Percentiles rank a stretch among this genome's conserved stretches.
These are phyloP conservation scores for Picea glauca DNA, from an alignment of 75 land plant species.

Conservation along the genomic window DNA sequence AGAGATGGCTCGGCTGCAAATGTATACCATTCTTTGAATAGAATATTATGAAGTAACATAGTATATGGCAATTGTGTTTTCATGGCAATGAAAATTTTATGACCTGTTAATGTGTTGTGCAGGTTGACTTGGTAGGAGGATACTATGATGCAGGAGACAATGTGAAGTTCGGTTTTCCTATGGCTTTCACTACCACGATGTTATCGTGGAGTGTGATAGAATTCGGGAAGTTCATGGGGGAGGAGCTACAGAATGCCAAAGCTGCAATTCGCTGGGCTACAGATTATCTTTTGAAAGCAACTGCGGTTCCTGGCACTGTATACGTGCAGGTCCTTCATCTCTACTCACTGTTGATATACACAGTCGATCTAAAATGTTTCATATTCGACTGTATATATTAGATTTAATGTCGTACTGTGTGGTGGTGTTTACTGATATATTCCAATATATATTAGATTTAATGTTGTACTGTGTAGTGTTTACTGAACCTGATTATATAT, in stretches of 20 bases:
- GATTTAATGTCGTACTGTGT: too few species aligned
- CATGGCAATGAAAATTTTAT: too few species aligned
- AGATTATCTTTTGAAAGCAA: slow-evolving; percentile 13
- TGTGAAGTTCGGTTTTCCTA: slow-evolving; percentile 86
- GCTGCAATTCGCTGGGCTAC: slow-evolving; percentile 13
- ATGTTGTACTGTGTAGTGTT: too few species aligned
- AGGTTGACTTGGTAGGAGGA: slow-evolving; percentile 64
- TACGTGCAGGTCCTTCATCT: slow-evolving; percentile 16
- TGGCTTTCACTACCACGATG: slow-evolving; percentile 85
- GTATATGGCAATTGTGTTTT: too few species aligned
- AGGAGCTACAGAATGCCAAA: slow-evolving; percentile 15
- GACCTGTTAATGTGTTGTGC: neutral
- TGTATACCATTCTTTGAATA: neutral
- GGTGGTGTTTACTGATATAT: too few species aligned
- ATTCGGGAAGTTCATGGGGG: slow-evolving; percentile 27
- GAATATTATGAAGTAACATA: too few species aligned
- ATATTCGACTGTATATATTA: too few species aligned
- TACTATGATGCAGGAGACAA: slow-evolving; percentile 95
- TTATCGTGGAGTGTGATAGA: slow-evolving; percentile 97
- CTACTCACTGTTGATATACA: neutral
- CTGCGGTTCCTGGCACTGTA: slow-evolving; percentile 7
- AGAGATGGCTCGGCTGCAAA: slow-evolving; percentile 15
- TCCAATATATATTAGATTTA: too few species aligned
- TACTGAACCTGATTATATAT: too few species aligned
- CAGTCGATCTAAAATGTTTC: neutral